Evolutionary conservation across 2,329 filamentous ascomycete species (phyloP).

Genomic region (Gaeumannomyces tritici): DNA sequence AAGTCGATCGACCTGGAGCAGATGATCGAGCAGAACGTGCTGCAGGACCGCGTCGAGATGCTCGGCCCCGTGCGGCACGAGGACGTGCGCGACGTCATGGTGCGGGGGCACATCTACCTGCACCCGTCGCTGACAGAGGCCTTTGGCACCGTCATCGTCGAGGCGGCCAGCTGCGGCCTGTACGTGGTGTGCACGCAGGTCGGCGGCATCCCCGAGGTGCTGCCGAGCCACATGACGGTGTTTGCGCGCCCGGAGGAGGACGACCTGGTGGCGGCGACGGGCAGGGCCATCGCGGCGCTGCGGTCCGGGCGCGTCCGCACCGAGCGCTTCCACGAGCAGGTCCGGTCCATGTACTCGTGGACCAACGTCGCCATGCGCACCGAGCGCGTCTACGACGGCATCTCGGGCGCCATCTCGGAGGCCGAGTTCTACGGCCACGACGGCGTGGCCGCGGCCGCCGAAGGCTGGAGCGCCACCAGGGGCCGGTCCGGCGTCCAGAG

Average conservation of each 20-base stretch:
- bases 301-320: slow-evolving; percentile 81
- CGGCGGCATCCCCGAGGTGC: slow-evolving; percentile 90
- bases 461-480: slow-evolving; percentile 60
- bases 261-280: slow-evolving; percentile 82
- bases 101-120: slow-evolving; percentile 90
- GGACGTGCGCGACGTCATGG: slow-evolving; percentile 95
- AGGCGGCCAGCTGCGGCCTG: slow-evolving; percentile 88
- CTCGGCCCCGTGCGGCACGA: slow-evolving; percentile 89
- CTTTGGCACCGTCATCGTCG: slow-evolving; percentile 95
- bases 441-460: slow-evolving; percentile 14
- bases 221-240: slow-evolving; percentile 93
- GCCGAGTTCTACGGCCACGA: slow-evolving; percentile 83
- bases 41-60: slow-evolving; percentile 90
- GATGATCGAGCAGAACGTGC: slow-evolving; percentile 89
- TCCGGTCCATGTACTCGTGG: slow-evolving; percentile 99
- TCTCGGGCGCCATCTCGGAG: slow-evolving; percentile 75
- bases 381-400: slow-evolving; percentile 90
- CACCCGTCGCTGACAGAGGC: slow-evolving; percentile 93
- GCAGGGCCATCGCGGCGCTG: slow-evolving; percentile 77
- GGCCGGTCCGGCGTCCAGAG: slow-evolving; percentile 64
- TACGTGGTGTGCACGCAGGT: slow-evolving; percentile 97
- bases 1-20: slow-evolving; percentile 98
- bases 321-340: slow-evolving; percentile 91
- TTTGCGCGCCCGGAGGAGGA: slow-evolving; percentile 97
- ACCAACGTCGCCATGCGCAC: slow-evolving; percentile 89